These are phyloP conservation scores for Pichia ethanolica DNA, from an alignment of 805 yeast genomes.

Conservation along the genomic window DNA sequence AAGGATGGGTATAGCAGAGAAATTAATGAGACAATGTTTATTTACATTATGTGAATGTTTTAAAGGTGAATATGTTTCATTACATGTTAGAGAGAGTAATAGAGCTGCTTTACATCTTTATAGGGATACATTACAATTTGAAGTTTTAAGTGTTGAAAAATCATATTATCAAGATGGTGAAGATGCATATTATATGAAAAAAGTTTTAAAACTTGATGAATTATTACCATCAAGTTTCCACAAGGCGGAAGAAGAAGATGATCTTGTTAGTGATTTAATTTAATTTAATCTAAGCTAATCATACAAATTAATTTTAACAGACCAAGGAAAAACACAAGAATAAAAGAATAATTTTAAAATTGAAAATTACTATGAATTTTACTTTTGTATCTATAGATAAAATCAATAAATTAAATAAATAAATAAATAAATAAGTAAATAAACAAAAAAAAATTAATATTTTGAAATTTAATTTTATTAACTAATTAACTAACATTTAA, in stretches of 20 bases:
- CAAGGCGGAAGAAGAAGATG: slow-evolving; percentile 44
- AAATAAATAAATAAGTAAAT: too few relatives aligned
- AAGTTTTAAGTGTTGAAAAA: slow-evolving; percentile 72
- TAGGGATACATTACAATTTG: slow-evolving; percentile 76
- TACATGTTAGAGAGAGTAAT: slow-evolving; percentile 91
- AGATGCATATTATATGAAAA: slow-evolving; percentile 94
- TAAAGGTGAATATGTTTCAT: slow-evolving; percentile 73
- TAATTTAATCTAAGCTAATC: not conserved
- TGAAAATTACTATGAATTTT: too few relatives aligned
- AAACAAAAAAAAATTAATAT: too few relatives aligned
- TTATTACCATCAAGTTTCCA: slow-evolving; percentile 53
- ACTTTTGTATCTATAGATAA: too few relatives aligned
- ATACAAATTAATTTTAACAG: not conserved
- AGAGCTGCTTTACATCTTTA: slow-evolving; percentile 91
- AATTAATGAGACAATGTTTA: slow-evolving; percentile 73
- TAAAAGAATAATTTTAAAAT: too few relatives aligned
- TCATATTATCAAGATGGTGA: slow-evolving; percentile 96
- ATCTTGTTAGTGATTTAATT: slow-evolving; percentile 42
- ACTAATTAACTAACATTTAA: too few relatives aligned
- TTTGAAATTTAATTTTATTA: too few relatives aligned
- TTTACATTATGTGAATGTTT: slow-evolving; percentile 76
- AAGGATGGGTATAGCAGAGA: slow-evolving; percentile 91
- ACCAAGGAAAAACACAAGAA: too few relatives aligned
- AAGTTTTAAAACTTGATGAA: slow-evolving; percentile 52
- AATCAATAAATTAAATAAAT: too few relatives aligned